Evolutionary conservation across 495 filamentous ascomycete species (phyloP).

Genomic region (Neurospora hispaniola): DNA sequence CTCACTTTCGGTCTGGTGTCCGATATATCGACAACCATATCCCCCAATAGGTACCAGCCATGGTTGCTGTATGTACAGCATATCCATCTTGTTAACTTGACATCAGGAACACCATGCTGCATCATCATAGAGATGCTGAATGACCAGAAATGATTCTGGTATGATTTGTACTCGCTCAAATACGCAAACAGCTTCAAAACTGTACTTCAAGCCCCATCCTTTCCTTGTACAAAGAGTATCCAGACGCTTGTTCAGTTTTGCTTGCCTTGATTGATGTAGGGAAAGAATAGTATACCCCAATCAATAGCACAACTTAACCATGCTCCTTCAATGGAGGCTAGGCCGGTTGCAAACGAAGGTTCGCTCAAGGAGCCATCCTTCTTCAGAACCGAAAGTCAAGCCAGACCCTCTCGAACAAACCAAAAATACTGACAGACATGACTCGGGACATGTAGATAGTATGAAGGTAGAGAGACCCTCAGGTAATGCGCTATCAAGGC

Average conservation of each 20-base stretch:
- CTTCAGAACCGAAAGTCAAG: neutral
- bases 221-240: neutral
- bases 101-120: neutral
- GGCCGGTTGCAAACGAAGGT: neutral
- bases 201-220: neutral
- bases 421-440: neutral
- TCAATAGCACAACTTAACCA: neutral
- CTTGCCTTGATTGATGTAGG: neutral
- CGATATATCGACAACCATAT: neutral
- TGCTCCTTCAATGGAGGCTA: neutral
- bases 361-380: neutral
- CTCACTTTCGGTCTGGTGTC: neutral
- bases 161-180: neutral
- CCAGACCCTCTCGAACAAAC: neutral
- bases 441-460: neutral
- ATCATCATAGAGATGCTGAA: neutral
- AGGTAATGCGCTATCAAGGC: neutral
- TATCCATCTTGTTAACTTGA: neutral
- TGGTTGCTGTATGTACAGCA: neutral
- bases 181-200: neutral
- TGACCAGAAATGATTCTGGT: neutral
- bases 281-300: neutral
- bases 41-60: neutral
- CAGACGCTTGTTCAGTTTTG: neutral
- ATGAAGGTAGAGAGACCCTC: neutral